phyloP scores from a whole-genome alignment of 192 early-diverging fungal genomes.

The Allomyces macrogynus region DNA sequence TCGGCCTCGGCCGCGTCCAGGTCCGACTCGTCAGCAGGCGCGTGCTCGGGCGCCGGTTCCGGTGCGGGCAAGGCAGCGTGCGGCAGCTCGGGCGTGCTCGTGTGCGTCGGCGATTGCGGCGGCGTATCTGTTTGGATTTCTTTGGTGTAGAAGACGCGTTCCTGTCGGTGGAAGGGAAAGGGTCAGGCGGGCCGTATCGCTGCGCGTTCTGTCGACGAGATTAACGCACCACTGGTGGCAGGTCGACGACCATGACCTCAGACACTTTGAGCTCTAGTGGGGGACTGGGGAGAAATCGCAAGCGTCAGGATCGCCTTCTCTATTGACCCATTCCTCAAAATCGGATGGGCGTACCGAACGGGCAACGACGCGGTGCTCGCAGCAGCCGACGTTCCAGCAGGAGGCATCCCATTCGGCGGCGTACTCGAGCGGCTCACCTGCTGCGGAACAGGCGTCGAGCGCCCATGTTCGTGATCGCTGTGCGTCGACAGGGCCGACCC shows the following conservation, averaged over 20 bases:
- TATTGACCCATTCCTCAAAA: not conserved
- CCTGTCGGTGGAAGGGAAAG: slow-evolving; percentile 16
- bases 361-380: slow-evolving; percentile 4
- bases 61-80: not conserved
- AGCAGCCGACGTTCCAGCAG: slow-evolving; percentile 3
- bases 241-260: slow-evolving; percentile 64
- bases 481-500: no score
- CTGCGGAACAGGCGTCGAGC: not conserved
- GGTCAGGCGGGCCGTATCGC: not conserved
- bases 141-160: slow-evolving; percentile 73
- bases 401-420: not conserved
- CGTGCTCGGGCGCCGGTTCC: not conserved
- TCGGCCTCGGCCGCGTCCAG: not conserved
- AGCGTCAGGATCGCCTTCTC: slow-evolving; percentile 5
- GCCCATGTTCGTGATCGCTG: no score
- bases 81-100: slow-evolving; percentile 10
- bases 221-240: slow-evolving; percentile 48
- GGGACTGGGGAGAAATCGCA: slow-evolving; percentile 14
- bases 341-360: not conserved
- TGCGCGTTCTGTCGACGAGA: not conserved
- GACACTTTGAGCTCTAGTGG: slow-evolving; percentile 37
- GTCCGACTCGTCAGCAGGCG: not conserved
- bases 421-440: not conserved
- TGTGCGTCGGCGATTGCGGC: slow-evolving; percentile 23
- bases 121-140: slow-evolving; percentile 53